Conservation (phyloP, 1,139 yeast species). For the Nakaseomyces kungkrabaensis region DNA sequence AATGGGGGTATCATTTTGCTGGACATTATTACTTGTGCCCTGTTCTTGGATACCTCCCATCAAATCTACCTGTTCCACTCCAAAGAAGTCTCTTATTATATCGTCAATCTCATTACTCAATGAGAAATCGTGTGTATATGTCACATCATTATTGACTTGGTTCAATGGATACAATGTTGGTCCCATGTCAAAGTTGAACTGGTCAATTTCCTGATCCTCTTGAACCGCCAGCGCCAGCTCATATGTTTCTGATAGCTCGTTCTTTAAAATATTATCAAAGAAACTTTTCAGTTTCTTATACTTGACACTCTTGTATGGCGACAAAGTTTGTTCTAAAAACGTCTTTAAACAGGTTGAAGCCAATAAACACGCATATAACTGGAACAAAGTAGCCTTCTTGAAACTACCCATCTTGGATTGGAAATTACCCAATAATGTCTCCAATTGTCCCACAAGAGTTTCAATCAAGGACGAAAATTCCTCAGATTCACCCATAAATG, state of each 20-base stretch:
- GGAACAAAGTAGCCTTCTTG: conserved; percentile 23
- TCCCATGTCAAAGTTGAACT: conserved; percentile 1
- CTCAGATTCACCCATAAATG: conserved; percentile 37
- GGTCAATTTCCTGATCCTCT: conserved; percentile 15
- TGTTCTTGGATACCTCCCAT: not conserved
- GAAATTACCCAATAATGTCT: conserved; percentile 24
- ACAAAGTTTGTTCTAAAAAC: not conserved
- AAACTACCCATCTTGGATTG: conserved; percentile 19
- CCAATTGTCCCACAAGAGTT: conserved; percentile 24
- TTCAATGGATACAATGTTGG: conserved; percentile 7
- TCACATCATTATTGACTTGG: conserved; percentile 19
- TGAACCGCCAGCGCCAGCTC: conserved; percentile 22
- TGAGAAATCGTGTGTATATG: conserved; percentile 27
- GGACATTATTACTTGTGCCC: not conserved
- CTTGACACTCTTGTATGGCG: conserved; percentile 11
- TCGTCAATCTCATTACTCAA: conserved; percentile 30
- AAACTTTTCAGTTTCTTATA: conserved; percentile 13
- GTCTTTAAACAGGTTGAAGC: conserved; percentile 22
- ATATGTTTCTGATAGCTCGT: conserved; percentile 20
- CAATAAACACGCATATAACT: conserved; percentile 27
- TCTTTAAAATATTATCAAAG: conserved; percentile 20
- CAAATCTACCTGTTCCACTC: not conserved
- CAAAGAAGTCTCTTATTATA: conserved; percentile 22
- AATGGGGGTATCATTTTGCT: too few relatives aligned
- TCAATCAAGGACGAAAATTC: conserved; percentile 23